A percentile compares a stretch with the other conserved stretches of the same genome.
Conservation (phyloP, 768 basidiomycete genomes). For the Kwoniella botswanensis region DNA sequence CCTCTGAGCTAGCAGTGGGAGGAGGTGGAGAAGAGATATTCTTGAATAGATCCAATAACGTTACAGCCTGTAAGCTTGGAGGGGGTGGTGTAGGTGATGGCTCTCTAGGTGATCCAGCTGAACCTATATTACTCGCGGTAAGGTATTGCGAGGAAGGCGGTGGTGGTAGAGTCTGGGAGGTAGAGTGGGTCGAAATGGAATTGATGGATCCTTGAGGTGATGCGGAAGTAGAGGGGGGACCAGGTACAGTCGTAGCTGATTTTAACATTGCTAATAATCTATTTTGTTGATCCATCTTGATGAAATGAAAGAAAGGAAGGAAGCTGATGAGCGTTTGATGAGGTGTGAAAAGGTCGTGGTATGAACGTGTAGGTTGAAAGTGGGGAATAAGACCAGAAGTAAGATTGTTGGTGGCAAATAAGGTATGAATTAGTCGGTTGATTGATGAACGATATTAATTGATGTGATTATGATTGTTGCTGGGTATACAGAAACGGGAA, state of each 20-base stretch:
- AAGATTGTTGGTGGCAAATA: neutral
- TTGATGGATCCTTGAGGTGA: constrained; percentile 11
- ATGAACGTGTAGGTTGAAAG: constrained; percentile 1
- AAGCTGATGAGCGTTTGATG: neutral
- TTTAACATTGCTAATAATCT: constrained; percentile 48
- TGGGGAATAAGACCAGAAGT: neutral
- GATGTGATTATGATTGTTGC: neutral
- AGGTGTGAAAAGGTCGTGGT: neutral
- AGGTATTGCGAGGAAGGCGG: neutral
- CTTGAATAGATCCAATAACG: constrained; percentile 43
- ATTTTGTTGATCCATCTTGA: constrained; percentile 32
- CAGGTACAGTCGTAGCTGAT: constrained; percentile 22
- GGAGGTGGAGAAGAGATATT: constrained; percentile 27
- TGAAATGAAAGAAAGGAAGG: constrained; percentile 10
- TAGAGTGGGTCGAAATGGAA: constrained; percentile 6
- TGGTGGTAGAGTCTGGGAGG: too few species aligned
- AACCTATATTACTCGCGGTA: neutral
- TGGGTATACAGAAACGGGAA: neutral
- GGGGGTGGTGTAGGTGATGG: constrained; percentile 37
- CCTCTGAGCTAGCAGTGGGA: constrained; percentile 6
- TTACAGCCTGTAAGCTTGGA: constrained; percentile 34
- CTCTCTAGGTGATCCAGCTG: constrained; percentile 24
- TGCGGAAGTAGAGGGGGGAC: constrained; percentile 7
- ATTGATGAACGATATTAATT: neutral
- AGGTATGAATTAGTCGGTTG: neutral